Base-by-base conservation (phyloP, 192 early-diverging fungal genomes). In the Physocladia obscura region DNA sequence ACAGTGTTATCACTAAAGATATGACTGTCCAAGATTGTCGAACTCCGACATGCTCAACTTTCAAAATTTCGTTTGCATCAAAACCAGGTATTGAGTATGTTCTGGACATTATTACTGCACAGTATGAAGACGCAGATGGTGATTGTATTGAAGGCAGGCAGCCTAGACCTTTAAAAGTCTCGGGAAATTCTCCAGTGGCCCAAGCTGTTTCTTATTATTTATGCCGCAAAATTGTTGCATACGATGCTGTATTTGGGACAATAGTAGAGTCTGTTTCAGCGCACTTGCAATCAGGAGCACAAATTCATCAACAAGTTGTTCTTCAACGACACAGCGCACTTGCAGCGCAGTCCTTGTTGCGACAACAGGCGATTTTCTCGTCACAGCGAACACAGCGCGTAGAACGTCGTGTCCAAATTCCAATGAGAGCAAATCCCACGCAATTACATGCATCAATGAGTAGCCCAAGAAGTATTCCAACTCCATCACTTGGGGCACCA, bases 1-100 rank as follows among this genome's bases (percentile, higher is more conserved):
- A 62, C 1, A 62, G 60, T 29, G 5, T 62, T 15, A 47, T 62
- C 39, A 62, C 60, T n/a, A 24, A 37, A 44, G 60, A 62, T 44
- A 62, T 62, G 60, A 21, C 48, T 4, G 38, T 62, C 37, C 60
- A 62, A 62, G 60, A 62, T 27, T 62, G 60, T 6, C 60, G 60
- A 47, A 62, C 60, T 26, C 19, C 19, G 13, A 30, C 60, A 4
- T 62, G 2, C 26, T 19, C 60, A 26, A 15, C 48, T 24, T 47
- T 62, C 60, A 62, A 62, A 26, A 47, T 62, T 15, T 17, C 26
- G 38, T 62, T 62, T 47, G 60, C 60, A 13, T 62, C 60, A 6
- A 62, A 62, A 26, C 21, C 60, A 24, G 60, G 60, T 0, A 26
- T 62, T 30, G 60, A 62, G 40, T 62, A 62, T 32, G 19, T 26